These are phyloP conservation scores for Ogataea henricii DNA, from an alignment of 805 yeast genomes.

Conservation along the genomic window DNA sequence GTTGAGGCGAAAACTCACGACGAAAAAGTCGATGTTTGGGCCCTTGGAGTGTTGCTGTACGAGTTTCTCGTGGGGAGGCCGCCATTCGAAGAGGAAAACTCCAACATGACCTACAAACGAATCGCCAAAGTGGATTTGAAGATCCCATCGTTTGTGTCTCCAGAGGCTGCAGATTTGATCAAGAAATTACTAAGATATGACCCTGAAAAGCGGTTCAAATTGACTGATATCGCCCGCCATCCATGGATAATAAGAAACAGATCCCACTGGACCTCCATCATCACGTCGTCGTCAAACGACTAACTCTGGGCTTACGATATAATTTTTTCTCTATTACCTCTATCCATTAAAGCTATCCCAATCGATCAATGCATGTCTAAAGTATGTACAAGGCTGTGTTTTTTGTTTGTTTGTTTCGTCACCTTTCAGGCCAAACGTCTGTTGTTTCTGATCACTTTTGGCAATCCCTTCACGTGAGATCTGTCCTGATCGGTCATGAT, in stretches of 20 bases:
- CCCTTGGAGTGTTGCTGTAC: constrained; percentile 82
- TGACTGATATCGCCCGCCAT: constrained; percentile 66
- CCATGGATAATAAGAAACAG: constrained; percentile 80
- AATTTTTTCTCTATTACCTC: too few relatives aligned
- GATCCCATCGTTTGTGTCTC: constrained; percentile 69
- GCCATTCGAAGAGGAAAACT: constrained; percentile 84
- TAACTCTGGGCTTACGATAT: not conserved
- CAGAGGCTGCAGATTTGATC: constrained; percentile 79
- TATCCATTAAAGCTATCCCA: not conserved
- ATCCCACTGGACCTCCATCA: constrained; percentile 53
- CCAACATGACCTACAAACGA: constrained; percentile 75
- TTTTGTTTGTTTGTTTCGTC: too few relatives aligned
- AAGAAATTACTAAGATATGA: constrained; percentile 60
- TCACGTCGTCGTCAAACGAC: constrained; percentile 13
- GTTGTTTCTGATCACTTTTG: constrained; percentile 61
- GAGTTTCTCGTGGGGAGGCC: constrained; percentile 88
- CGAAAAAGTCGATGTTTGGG: constrained; percentile 84
- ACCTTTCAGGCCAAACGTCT: constrained; percentile 34
- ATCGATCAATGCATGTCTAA: not conserved
- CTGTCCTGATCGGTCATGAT: constrained; percentile 68
- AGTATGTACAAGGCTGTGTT: constrained; percentile 8
- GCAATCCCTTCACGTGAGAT: constrained; percentile 81
- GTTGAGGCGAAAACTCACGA: constrained; percentile 82
- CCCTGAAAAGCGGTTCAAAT: constrained; percentile 64
- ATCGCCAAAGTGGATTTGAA: constrained; percentile 76